A percentile compares a stretch with the other conserved stretches of the same genome.
Evolutionary conservation across 495 filamentous ascomycete species (phyloP).

Genomic region (Coniosporium apollinis): DNA sequence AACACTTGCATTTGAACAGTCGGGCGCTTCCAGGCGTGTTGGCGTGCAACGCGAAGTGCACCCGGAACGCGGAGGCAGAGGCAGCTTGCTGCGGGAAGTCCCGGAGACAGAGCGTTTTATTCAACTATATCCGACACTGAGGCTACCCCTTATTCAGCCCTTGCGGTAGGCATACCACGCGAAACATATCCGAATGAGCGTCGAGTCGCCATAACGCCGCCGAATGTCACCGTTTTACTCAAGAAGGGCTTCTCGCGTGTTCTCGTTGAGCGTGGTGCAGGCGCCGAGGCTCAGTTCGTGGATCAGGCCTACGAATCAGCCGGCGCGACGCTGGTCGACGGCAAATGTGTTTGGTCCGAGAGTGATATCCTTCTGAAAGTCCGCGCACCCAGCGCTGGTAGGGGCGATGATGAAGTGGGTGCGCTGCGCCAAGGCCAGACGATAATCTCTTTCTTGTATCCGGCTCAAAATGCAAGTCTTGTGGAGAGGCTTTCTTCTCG

Average conservation of each 20-base stretch:
- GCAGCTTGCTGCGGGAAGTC: too few species aligned
- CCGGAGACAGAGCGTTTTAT: too few species aligned
- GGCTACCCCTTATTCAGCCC: too few species aligned
- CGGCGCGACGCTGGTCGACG: conserved; percentile 53
- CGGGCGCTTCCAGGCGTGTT: too few species aligned
- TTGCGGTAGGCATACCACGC: too few species aligned
- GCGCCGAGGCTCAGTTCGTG: conserved; percentile 52
- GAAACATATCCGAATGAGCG: conserved; percentile 52
- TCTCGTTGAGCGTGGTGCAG: conserved; percentile 57
- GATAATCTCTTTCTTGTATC: conserved; percentile 59
- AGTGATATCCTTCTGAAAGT: conserved; percentile 69
- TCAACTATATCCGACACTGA: too few species aligned
- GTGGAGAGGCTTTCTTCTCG: conserved; percentile 49
- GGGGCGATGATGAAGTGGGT: conserved; percentile 39
- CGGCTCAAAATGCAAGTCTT: conserved; percentile 49
- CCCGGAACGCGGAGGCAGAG: too few species aligned
- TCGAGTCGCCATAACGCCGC: conserved; percentile 63
- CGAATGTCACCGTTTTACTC: conserved; percentile 56
- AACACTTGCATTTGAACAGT: too few species aligned
- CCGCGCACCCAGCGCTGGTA: conserved; percentile 41
- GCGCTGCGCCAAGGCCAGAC: conserved; percentile 44
- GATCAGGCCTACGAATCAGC: conserved; percentile 55
- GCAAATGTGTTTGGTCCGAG: conserved; percentile 42
- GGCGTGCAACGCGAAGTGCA: too few species aligned
- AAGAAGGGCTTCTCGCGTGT: conserved; percentile 67